Evolutionary conservation across 176 grass and related monocot genomes (phyloP).

Genomic region (Carex parvula): DNA sequence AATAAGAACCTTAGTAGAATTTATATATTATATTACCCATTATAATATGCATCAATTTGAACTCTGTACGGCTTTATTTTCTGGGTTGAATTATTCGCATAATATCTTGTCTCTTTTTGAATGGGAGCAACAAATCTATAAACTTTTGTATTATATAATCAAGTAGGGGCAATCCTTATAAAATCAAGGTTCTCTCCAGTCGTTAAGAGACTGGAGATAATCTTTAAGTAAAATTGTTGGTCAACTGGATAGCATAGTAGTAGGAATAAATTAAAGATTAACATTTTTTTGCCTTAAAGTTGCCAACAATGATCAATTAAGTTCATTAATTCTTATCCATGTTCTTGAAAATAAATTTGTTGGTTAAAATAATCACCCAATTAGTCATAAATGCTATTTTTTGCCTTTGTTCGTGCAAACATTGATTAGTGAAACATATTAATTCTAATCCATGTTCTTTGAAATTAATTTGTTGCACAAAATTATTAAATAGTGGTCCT

Average conservation of each 20-base stretch:
- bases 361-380: background rate
- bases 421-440: background rate
- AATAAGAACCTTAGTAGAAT: conserved; percentile 8
- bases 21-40: background rate
- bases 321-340: background rate
- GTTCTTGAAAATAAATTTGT: background rate
- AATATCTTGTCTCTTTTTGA: conserved; percentile 32
- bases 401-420: background rate
- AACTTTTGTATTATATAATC: conserved; percentile 19
- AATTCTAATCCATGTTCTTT: background rate
- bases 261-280: background rate
- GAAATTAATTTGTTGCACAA: background rate
- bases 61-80: background rate
- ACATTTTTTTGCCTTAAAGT: background rate
- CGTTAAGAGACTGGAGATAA: background rate
- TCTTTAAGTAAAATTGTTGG: background rate
- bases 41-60: background rate
- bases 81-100: conserved; percentile 17
- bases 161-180: background rate
- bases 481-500: background rate
- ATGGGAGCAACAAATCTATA: conserved; percentile 22
- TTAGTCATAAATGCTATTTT: background rate
- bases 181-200: background rate
- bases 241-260: background rate
- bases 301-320: background rate